Base-by-base conservation (phyloP, 257 asterid genomes). In the Penstemon eatonii region DNA sequence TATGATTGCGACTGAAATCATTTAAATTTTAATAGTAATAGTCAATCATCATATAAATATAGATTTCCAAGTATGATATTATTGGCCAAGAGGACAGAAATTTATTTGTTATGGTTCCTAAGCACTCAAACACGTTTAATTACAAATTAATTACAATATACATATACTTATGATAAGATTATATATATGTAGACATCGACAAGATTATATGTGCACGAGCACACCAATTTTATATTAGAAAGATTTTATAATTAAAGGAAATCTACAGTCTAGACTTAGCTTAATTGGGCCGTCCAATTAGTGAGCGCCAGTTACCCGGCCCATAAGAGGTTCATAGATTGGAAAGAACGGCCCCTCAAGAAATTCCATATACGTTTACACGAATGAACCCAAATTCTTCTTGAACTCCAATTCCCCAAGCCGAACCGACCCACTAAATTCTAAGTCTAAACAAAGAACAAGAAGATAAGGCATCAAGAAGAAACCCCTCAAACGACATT, bases 391-490 rank as follows among this genome's bases (percentile, higher is more conserved):
- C n/a, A n/a, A 38, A 9, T 7, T 25, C 4, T 39, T 11, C 12
- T 12, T 25, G 0, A 25, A 33, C 25, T 0, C 43, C 7, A 10
- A 10, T 8, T 36, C 25, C 63, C 10, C 37, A 50, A 15, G 4
- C 62, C 33, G 33, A 25, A 1, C 33, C 33, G 33, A 25, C 73
- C 76, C 82, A 66, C 37, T 18, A 36, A 45, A 37, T 42, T 25
- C 50, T 15, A 45, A 37, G 36, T 25, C 50, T 15, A 47, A n/a
- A 37, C 53, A 7, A 6, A 19, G 43, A 50, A 63, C 33, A 25
- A 25, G 18, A 57, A 64, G 83, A 83, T 82, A 77, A 84, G 85
- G 81, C 71, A 63, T 58, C 61, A 67, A 46, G 60, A 58, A 6
- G 69, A 71, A 63, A n/a, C 53, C 5, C 56, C 11, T 10, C 37